Conservation (phyloP, 2,329 filamentous ascomycete genomes). For the Epichloe bromicola region DNA sequence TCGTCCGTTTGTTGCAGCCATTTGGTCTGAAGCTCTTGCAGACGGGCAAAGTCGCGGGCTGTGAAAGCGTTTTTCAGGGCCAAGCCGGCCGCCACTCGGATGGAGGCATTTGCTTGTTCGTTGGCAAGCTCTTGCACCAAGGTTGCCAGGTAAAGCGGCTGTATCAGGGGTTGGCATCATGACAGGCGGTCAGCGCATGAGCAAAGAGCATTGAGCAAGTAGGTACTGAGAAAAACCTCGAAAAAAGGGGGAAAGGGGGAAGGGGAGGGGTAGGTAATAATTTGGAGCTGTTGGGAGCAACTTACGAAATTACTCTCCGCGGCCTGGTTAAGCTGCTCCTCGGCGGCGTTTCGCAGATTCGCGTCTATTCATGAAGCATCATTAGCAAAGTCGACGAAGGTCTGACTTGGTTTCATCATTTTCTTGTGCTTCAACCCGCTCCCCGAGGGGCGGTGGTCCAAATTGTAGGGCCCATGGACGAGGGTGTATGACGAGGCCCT, state of each 20-base stretch:
- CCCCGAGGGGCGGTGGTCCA: neutral
- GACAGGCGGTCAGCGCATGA: neutral
- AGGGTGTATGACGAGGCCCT: neutral
- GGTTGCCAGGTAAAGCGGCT: slow-evolving; percentile 87
- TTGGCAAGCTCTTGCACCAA: slow-evolving; percentile 92
- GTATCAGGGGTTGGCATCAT: slow-evolving; percentile 6
- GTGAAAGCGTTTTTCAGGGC: slow-evolving; percentile 98
- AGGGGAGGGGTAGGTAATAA: neutral
- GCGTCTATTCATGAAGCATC: slow-evolving; percentile 53
- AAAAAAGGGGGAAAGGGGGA: neutral
- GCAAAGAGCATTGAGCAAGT: neutral
- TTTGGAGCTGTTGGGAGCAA: slow-evolving; percentile 10
- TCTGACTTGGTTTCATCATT: neutral
- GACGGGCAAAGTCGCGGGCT: slow-evolving; percentile 74
- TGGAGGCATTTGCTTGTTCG: slow-evolving; percentile 67
- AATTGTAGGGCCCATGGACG: neutral
- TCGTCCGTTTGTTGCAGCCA: slow-evolving; percentile 77
- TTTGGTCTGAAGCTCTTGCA: slow-evolving; percentile 84
- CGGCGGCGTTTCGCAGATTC: slow-evolving; percentile 75
- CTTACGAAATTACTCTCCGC: slow-evolving; percentile 90
- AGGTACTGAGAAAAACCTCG: neutral
- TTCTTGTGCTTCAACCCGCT: neutral
- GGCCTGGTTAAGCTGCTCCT: slow-evolving; percentile 86
- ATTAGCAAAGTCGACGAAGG: neutral
- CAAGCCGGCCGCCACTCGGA: slow-evolving; percentile 88